Conservation (phyloP, 1,284 basidiomycete genomes). For the Cutaneotrichosporon sp. region DNA sequence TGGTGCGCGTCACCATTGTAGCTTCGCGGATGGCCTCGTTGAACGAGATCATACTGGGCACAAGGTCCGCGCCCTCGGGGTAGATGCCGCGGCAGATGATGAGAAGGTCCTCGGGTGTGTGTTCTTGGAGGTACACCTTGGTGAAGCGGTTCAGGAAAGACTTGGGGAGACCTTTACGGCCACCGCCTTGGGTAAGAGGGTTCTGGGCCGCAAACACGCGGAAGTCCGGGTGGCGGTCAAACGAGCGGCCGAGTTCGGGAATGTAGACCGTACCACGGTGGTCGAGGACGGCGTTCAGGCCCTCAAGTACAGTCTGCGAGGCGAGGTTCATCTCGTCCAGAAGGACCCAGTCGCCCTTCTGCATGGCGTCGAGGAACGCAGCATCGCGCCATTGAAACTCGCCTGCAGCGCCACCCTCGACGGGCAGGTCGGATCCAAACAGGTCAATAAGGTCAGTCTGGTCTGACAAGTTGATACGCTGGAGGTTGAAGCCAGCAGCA, state of each 20-base stretch:
- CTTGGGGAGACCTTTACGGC: constrained; percentile 93
- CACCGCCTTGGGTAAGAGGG: constrained; percentile 91
- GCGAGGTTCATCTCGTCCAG: constrained; percentile 99
- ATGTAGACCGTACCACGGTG: constrained; percentile 94
- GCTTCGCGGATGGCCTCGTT: constrained; percentile 69
- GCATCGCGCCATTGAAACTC: constrained; percentile 98
- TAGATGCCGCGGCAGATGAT: constrained; percentile 74
- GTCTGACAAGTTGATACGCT: constrained; percentile 97
- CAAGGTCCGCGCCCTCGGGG: constrained; percentile 56
- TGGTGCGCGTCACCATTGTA: constrained; percentile 61
- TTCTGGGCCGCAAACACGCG: constrained; percentile 98
- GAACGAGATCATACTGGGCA: constrained; percentile 78
- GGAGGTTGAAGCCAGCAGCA: constrained; percentile 70
- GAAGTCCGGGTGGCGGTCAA: constrained; percentile 82
- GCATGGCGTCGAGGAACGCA: constrained; percentile 88
- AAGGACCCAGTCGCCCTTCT: constrained; percentile 91
- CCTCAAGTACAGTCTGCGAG: constrained; percentile 92
- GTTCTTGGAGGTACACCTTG: constrained; percentile 89
- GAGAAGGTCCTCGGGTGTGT: constrained; percentile 71
- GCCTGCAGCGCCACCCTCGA: constrained; percentile 83
- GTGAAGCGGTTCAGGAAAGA: constrained; percentile 98
- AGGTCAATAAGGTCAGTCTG: constrained; percentile 96
- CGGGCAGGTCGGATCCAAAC: constrained; percentile 93
- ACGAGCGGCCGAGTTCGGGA: constrained; percentile 88
- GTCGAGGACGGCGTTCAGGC: constrained; percentile 93